Base-by-base conservation (phyloP, 202 grass and related monocot species). In the Brachypodium distachyon region DNA sequence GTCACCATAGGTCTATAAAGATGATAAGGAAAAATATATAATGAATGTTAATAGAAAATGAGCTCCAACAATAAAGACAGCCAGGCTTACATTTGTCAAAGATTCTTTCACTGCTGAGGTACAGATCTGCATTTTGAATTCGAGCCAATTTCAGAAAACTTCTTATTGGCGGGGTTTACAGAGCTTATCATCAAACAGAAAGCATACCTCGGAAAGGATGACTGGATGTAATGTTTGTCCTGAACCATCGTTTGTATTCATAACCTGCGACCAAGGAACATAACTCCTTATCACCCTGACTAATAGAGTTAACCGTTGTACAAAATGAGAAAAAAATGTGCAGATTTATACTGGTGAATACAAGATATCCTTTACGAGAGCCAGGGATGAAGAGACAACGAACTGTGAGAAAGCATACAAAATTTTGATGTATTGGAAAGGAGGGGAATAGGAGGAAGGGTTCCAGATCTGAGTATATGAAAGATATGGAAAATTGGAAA, bases 41-140 rank as follows among this genome's bases (percentile, higher is more conserved):
- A 64, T 28, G 38, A 76, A 70, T 27, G 6, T 10, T 53, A 38
- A 11, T 18, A 54, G 38, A 43, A 74, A 54, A 3, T 37, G 62
- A 60, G 37, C 1, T 27, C 7, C 60, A 5, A 74, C 34, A 5
- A 70, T 27, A 47, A 62, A 63, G 46, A 49, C 21, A 47, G 23
- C 4, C 31, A 16, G n/a, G 77, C 85, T 88, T 88, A 98, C 95
- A 81, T 94, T 90, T 79, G 85, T 92, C 78, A 98, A 79, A 34
- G 95, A 92, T 65, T 92, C 95, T 70, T 90, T 92, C 65, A 98
- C 89, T 49, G 95, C 95, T 7, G 85, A 90, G 36, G 89, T 90
- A 87, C 91, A 98, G 19, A 92, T 92, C 95, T 97, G 82, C 84
- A 92, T 52, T 42, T 21, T 11, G 13, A 90, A 52, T 37, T 9